phyloP scores from a whole-genome alignment of 371 early-diverging fungal genomes.

The Dipsacomyces acuminosporus region DNA sequence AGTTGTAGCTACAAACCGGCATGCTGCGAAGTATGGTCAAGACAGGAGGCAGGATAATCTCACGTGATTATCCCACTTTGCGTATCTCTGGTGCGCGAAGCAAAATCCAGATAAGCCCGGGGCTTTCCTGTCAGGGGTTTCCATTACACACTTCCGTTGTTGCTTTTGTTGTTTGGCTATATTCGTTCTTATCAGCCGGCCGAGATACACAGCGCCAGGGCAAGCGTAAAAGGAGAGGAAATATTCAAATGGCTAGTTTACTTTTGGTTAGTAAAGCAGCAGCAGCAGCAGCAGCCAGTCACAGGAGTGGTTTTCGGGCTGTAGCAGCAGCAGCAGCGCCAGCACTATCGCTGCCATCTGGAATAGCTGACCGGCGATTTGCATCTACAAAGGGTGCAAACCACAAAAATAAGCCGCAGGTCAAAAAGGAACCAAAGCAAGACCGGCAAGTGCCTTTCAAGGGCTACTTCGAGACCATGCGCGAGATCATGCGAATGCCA shows the following conservation, averaged over 20 bases:
- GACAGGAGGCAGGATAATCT: no score
- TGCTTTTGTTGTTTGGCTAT: no score
- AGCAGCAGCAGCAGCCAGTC: no score
- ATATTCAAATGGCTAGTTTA: no score
- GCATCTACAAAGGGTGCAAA: no score
- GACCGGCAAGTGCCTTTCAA: slow-evolving; percentile 3
- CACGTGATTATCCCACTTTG: no score
- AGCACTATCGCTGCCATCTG: not conserved
- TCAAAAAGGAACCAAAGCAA: not conserved
- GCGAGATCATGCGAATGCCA: slow-evolving; percentile 42
- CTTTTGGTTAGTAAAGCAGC: not conserved
- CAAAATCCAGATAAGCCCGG: no score
- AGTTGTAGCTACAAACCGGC: no score
- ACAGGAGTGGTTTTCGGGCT: no score
- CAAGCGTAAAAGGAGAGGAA: not conserved
- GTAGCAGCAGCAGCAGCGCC: not conserved
- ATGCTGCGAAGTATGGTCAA: no score
- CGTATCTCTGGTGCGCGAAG: no score
- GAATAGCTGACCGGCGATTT: not conserved
- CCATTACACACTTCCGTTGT: not conserved
- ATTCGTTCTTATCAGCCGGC: no score
- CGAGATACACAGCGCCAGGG: not conserved
- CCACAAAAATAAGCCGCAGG: not conserved
- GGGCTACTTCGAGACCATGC: slow-evolving; percentile 29
- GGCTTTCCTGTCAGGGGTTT: not conserved